Conservation (phyloP, 2,329 filamentous ascomycete species). For the Cyclaneusma minus region DNA sequence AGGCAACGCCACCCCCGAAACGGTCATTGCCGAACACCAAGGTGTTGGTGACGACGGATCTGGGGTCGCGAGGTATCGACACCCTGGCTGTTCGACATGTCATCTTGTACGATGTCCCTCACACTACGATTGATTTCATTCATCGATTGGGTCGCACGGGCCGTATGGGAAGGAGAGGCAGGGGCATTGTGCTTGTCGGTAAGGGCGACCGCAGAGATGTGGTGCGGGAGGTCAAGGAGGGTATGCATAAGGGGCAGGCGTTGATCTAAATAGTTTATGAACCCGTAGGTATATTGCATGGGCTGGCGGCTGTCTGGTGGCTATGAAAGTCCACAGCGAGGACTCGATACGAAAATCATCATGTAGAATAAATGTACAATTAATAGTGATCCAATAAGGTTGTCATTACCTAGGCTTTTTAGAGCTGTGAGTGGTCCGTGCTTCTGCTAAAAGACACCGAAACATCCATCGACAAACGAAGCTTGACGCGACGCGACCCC, state of each 20-base stretch:
- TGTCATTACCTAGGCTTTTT: too few species aligned
- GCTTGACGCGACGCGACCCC: too few species aligned
- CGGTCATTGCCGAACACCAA: conserved; percentile 55
- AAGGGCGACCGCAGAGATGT: conserved; percentile 81
- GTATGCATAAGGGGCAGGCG: conserved; percentile 70
- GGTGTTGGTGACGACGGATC: conserved; percentile 85
- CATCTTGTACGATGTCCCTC: conserved; percentile 91
- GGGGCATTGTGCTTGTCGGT: conserved; percentile 80
- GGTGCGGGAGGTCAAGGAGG: conserved; percentile 80
- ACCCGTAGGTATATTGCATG: too few species aligned
- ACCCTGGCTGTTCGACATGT: conserved; percentile 84
- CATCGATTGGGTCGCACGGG: conserved; percentile 86
- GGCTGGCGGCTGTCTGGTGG: too few species aligned
- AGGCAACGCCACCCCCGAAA: conserved; percentile 11
- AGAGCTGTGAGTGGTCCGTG: too few species aligned
- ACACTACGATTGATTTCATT: conserved; percentile 96
- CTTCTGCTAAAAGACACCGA: too few species aligned
- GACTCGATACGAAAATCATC: too few species aligned
- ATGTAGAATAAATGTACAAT: too few species aligned
- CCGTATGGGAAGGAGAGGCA: conserved; percentile 78
- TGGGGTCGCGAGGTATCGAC: conserved; percentile 87
- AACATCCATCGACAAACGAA: too few species aligned
- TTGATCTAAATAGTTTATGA: conserved; percentile 37
- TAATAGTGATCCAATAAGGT: too few species aligned
- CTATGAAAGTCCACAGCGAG: too few species aligned